Evolutionary conservation across 169 alveolate species (phyloP).

Genomic region (Theileria equi): DNA sequence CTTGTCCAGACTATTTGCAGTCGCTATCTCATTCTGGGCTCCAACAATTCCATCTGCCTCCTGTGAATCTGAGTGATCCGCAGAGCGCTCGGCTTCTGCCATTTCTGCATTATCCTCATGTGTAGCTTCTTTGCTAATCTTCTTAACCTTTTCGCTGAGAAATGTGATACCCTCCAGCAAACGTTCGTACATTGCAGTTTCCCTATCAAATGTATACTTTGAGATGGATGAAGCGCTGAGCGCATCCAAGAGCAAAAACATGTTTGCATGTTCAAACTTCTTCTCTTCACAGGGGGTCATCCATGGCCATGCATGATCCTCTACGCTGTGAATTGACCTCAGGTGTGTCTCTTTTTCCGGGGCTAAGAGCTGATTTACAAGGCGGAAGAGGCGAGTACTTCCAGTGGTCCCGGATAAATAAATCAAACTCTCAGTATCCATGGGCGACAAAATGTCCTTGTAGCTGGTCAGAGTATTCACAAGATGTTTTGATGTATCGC

Average conservation of each 20-base stretch:
- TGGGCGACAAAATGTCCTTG: not conserved
- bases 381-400: constrained; percentile 49
- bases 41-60: not conserved
- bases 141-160: constrained; percentile 27
- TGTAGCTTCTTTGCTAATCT: not conserved
- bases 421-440: constrained; percentile 36
- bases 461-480: constrained; percentile 12
- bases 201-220: constrained; percentile 43
- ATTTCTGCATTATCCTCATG: not conserved
- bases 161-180: too few species aligned
- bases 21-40: too few species aligned
- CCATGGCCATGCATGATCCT: constrained; percentile 63
- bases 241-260: constrained; percentile 47
- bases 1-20: not conserved
- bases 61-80: not conserved
- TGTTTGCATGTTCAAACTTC: not conserved
- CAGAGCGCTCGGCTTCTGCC: not conserved
- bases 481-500: constrained; percentile 23
- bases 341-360: not conserved
- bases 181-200: constrained; percentile 26
- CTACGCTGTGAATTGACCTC: constrained; percentile 44
- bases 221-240: constrained; percentile 16
- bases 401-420: constrained; percentile 61
- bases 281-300: constrained; percentile 7
- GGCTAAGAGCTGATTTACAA: constrained; percentile 18